These are phyloP conservation scores for Sphagnurus paluster DNA, from an alignment of 1,284 basidiomycete species.

Conservation along the genomic window DNA sequence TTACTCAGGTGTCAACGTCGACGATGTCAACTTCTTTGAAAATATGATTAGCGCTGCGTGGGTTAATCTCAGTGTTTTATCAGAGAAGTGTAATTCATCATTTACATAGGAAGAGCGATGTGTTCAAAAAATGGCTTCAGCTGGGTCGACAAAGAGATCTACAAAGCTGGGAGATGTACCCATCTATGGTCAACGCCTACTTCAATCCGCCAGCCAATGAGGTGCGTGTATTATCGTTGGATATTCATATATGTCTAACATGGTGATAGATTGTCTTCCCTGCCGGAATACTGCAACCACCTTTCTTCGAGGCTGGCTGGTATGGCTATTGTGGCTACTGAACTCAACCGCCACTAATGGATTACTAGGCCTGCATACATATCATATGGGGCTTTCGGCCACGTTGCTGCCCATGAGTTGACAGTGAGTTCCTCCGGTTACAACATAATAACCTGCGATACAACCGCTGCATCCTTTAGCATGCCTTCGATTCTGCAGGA, in stretches of 20 bases:
- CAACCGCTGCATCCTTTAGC: slow-evolving; percentile 53
- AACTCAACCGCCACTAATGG: neutral
- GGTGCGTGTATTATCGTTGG: slow-evolving; percentile 34
- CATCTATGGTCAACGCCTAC: slow-evolving; percentile 81
- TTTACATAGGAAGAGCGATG: slow-evolving; percentile 48
- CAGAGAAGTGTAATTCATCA: slow-evolving; percentile 5
- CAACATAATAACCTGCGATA: too few relatives aligned
- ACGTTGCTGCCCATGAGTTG: slow-evolving; percentile 88
- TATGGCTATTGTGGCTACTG: slow-evolving; percentile 28
- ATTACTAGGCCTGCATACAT: slow-evolving; percentile 77
- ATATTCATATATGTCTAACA: neutral
- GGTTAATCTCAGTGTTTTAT: slow-evolving; percentile 23
- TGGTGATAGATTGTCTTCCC: slow-evolving; percentile 87
- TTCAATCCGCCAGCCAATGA: slow-evolving; percentile 81
- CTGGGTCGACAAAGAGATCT: slow-evolving; percentile 75
- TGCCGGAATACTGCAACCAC: slow-evolving; percentile 91
- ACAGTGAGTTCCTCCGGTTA: slow-evolving; percentile 68
- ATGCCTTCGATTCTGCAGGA: slow-evolving; percentile 93
- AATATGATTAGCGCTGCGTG: slow-evolving; percentile 75
- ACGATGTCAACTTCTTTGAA: slow-evolving; percentile 77
- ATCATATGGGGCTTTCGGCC: slow-evolving; percentile 89
- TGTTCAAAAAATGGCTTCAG: slow-evolving; percentile 71
- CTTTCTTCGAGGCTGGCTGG: slow-evolving; percentile 90
- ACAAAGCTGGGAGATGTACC: slow-evolving; percentile 88
- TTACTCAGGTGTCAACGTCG: slow-evolving; percentile 72